Evolutionary conservation across 495 filamentous ascomycete species (phyloP).

Genomic region (Hyaloscypha finlandica): DNA sequence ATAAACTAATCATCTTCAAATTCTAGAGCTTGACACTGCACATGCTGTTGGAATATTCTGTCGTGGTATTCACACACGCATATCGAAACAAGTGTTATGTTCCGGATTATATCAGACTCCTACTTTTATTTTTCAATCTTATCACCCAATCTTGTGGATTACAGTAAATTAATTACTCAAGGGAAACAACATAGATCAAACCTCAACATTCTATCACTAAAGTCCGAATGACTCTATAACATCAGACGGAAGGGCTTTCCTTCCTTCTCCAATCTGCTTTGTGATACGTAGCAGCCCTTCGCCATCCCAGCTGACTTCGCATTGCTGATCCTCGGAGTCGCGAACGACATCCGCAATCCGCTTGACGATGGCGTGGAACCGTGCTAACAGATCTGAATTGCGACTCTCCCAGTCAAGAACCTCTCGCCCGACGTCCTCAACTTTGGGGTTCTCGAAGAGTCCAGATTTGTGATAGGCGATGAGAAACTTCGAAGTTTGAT

Average conservation of each 20-base stretch:
- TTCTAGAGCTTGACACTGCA: too few relatives aligned
- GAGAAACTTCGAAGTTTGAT: constrained; percentile 63
- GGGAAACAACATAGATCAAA: too few relatives aligned
- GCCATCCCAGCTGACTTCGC: constrained; percentile 32
- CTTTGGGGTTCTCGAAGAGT: constrained; percentile 53
- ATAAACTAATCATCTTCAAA: too few relatives aligned
- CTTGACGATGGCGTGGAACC: constrained; percentile 34
- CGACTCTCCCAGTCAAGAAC: constrained; percentile 55
- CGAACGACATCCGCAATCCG: constrained; percentile 30
- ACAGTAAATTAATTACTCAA: too few relatives aligned
- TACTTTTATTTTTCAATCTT: too few relatives aligned
- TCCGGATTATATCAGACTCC: too few relatives aligned
- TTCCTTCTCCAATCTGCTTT: constrained; percentile 27
- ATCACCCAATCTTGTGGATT: too few relatives aligned
- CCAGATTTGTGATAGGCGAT: constrained; percentile 59
- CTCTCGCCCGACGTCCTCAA: constrained; percentile 40
- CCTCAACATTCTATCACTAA: background rate
- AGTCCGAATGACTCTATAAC: background rate
- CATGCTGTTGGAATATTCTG: too few relatives aligned
- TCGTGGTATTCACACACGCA: too few relatives aligned
- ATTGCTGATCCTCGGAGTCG: constrained; percentile 24
- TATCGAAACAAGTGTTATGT: too few relatives aligned
- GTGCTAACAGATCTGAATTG: constrained; percentile 41
- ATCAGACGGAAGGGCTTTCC: constrained; percentile 27
- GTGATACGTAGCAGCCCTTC: constrained; percentile 23